Conservation (phyloP, 352 stramenopile species). For the Phytopythium sindhum region DNA sequence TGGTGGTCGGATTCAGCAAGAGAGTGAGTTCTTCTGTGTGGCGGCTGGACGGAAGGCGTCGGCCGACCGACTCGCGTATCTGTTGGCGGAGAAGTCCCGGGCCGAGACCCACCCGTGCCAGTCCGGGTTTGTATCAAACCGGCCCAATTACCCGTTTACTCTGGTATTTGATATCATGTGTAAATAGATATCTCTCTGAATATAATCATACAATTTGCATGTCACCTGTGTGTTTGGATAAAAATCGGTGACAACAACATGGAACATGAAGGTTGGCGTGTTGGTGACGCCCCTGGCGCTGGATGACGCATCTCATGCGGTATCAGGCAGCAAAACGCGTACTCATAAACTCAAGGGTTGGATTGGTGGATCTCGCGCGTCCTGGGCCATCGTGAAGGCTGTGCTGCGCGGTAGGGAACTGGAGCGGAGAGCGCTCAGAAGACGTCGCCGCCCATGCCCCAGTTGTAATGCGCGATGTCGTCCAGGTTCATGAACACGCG, state of each 20-base stretch:
- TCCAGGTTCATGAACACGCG: constrained; percentile 44
- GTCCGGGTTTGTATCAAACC: not conserved
- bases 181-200: not conserved
- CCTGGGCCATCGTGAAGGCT: not conserved
- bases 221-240: no score
- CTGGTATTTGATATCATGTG: not conserved
- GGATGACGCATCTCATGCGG: not conserved
- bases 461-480: constrained; percentile 29
- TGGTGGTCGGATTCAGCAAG: constrained; percentile 10
- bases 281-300: not conserved
- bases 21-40: constrained; percentile 13
- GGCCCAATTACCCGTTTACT: not conserved
- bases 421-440: not conserved
- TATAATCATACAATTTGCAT: not conserved
- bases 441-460: constrained; percentile 15
- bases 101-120: constrained; percentile 1
- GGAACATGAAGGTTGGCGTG: not conserved
- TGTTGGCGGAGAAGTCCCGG: constrained; percentile 3
- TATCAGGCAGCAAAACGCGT: not conserved
- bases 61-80: not conserved
- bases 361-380: not conserved
- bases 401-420: not conserved
- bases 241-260: no score
- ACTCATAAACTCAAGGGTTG: no score
- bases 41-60: not conserved